Percentiles rank a stretch among this genome's conserved stretches.
Conservation (phyloP, 495 filamentous ascomycete genomes). For the Xylaria nigripes region DNA sequence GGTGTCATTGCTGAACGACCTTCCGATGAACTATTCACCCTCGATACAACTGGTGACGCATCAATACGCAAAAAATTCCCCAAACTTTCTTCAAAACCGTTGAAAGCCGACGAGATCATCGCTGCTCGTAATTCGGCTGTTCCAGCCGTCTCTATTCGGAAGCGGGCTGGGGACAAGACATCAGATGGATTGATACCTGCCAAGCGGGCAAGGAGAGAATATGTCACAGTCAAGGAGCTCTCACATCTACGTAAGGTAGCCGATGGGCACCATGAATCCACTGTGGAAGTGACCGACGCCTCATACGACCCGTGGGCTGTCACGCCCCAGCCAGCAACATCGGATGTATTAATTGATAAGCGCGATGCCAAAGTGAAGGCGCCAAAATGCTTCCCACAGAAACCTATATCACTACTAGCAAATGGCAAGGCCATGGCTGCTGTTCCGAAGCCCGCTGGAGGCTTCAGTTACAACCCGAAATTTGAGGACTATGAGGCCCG, state of each 20-base stretch:
- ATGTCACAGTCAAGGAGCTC: slow-evolving; percentile 74
- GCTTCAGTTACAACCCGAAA: slow-evolving; percentile 83
- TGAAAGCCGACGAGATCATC: slow-evolving; percentile 88
- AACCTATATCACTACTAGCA: slow-evolving; percentile 70
- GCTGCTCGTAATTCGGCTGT: slow-evolving; percentile 66
- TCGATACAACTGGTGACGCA: slow-evolving; percentile 65
- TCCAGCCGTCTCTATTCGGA: slow-evolving; percentile 64
- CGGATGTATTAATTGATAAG: slow-evolving; percentile 14
- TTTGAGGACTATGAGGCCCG: slow-evolving; percentile 77
- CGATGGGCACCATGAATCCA: slow-evolving; percentile 53
- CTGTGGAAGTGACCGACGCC: slow-evolving; percentile 46
- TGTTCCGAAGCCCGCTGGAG: slow-evolving; percentile 68
- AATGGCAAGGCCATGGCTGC: slow-evolving; percentile 69
- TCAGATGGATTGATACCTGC: slow-evolving; percentile 58
- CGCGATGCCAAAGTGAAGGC: slow-evolving; percentile 49
- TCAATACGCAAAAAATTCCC: slow-evolving; percentile 52
- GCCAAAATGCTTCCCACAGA: slow-evolving; percentile 65
- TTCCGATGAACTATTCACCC: slow-evolving; percentile 67
- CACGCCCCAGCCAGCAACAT: slow-evolving; percentile 37
- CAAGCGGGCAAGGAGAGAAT: slow-evolving; percentile 66
- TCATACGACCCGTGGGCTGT: slow-evolving; percentile 69
- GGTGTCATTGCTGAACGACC: slow-evolving; percentile 73
- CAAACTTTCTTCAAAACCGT: slow-evolving; percentile 56
- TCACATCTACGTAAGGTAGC: slow-evolving; percentile 67
- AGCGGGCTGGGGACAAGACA: slow-evolving; percentile 53